Conservation (phyloP, 768 basidiomycete species). For the Termitomyces sp. region DNA sequence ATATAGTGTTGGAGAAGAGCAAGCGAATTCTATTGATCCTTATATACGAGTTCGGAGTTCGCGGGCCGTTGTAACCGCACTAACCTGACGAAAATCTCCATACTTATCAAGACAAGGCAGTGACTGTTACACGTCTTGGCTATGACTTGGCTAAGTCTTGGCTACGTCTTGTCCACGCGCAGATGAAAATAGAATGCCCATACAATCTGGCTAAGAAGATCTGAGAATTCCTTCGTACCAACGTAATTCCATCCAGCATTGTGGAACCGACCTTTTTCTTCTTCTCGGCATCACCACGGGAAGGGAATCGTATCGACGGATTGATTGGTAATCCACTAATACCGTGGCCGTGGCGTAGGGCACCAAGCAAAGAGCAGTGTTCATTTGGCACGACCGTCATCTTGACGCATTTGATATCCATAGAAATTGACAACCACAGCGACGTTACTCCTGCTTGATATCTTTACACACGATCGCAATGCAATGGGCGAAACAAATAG, state of each 20-base stretch:
- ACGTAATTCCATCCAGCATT: too few species aligned
- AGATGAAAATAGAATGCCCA: background rate
- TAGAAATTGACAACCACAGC: too few species aligned
- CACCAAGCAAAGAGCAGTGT: too few species aligned
- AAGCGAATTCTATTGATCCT: background rate
- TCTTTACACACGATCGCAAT: background rate
- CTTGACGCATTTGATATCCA: too few species aligned
- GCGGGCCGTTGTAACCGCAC: background rate
- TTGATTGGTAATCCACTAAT: too few species aligned
- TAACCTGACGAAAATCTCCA: background rate
- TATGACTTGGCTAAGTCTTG: too few species aligned
- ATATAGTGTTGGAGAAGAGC: constrained; percentile 1
- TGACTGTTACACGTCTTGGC: background rate
- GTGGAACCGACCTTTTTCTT: too few species aligned
- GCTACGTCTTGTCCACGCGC: background rate
- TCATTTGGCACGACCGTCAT: too few species aligned
- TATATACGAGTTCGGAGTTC: constrained; percentile 1
- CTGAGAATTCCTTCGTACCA: background rate
- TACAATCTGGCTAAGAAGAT: background rate
- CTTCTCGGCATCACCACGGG: too few species aligned
- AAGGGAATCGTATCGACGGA: too few species aligned
- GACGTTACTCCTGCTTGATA: too few species aligned
- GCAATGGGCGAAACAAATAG: background rate
- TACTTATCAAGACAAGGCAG: background rate
- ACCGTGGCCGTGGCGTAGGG: too few species aligned